Conservation (phyloP, 495 filamentous ascomycete genomes). For the Aspergillus haitiensis region DNA sequence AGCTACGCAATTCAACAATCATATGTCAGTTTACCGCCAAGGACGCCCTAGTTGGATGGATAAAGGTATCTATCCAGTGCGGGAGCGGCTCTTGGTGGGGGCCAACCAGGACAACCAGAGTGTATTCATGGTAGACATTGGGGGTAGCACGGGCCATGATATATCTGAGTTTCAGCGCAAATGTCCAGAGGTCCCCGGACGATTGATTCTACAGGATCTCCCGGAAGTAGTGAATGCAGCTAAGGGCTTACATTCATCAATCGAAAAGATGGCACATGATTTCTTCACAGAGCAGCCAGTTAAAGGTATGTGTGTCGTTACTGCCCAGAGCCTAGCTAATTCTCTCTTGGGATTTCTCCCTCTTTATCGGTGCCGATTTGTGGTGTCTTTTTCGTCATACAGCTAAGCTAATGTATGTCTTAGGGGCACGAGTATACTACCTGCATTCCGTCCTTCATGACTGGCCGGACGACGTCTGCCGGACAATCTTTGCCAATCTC, state of each 20-base stretch:
- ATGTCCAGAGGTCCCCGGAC: slow-evolving; percentile 31
- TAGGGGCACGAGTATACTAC: slow-evolving; percentile 44
- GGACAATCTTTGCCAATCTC: slow-evolving; percentile 38
- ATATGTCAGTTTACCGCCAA: slow-evolving; percentile 47
- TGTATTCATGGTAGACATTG: slow-evolving; percentile 38
- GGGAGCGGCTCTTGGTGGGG: slow-evolving; percentile 32
- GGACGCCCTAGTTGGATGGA: slow-evolving; percentile 50
- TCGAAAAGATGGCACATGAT: slow-evolving; percentile 34
- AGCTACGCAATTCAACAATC: slow-evolving; percentile 40
- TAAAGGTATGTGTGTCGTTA: neutral
- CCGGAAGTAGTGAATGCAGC: slow-evolving; percentile 21
- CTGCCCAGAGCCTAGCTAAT: neutral
- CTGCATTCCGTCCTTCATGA: slow-evolving; percentile 47
- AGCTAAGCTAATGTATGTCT: slow-evolving; percentile 3
- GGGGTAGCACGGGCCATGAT: slow-evolving; percentile 38
- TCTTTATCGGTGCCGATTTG: neutral
- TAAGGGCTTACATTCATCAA: slow-evolving; percentile 23
- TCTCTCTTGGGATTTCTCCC: neutral
- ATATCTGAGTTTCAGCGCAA: slow-evolving; percentile 34
- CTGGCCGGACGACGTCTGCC: slow-evolving; percentile 46
- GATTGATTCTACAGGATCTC: slow-evolving; percentile 38
- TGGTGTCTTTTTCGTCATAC: neutral
- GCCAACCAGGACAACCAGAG: slow-evolving; percentile 11
- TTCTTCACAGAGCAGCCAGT: slow-evolving; percentile 13
- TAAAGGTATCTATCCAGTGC: slow-evolving; percentile 44